These are phyloP conservation scores for Zopfochytrium polystomum DNA, from an alignment of 371 early-diverging fungal genomes.

Conservation along the genomic window DNA sequence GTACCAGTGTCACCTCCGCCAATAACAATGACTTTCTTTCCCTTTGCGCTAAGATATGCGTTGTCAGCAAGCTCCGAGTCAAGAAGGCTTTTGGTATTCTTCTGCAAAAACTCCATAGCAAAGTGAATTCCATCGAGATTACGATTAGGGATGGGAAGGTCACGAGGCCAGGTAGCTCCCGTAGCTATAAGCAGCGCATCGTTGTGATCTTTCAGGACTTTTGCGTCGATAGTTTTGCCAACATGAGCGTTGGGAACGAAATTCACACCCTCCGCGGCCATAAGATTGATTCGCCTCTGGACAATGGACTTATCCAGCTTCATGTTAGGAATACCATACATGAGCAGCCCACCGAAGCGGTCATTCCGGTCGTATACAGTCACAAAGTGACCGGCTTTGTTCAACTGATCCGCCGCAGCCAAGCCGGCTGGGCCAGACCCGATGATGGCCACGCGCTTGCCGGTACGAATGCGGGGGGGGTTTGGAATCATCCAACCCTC, in stretches of 20 bases:
- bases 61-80: slow-evolving; percentile 72
- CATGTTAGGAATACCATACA: slow-evolving; percentile 99
- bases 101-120: slow-evolving; percentile 95
- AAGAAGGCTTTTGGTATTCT: slow-evolving; percentile 81
- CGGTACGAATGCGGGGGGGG: slow-evolving; percentile 76
- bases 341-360: slow-evolving; percentile 91
- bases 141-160: slow-evolving; percentile 84
- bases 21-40: slow-evolving; percentile 92
- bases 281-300: slow-evolving; percentile 85
- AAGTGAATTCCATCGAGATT: slow-evolving; percentile 88
- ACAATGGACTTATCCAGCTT: slow-evolving; percentile 95
- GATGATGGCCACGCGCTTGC: slow-evolving; percentile 81
- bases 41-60: slow-evolving; percentile 79
- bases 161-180: slow-evolving; percentile 96
- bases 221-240: slow-evolving; percentile 75
- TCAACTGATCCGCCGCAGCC: slow-evolving; percentile 94
- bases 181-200: slow-evolving; percentile 88
- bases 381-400: slow-evolving; percentile 90
- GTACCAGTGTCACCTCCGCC: slow-evolving; percentile 98
- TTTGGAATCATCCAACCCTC: slow-evolving; percentile 91
- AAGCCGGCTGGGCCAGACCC: slow-evolving; percentile 96
- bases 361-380: slow-evolving; percentile 96
- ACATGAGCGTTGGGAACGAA: slow-evolving; percentile 84
- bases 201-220: slow-evolving; percentile 57
- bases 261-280: slow-evolving; percentile 86